These are phyloP conservation scores for Picea glauca DNA, from an alignment of 75 land plant species.

Conservation along the genomic window DNA sequence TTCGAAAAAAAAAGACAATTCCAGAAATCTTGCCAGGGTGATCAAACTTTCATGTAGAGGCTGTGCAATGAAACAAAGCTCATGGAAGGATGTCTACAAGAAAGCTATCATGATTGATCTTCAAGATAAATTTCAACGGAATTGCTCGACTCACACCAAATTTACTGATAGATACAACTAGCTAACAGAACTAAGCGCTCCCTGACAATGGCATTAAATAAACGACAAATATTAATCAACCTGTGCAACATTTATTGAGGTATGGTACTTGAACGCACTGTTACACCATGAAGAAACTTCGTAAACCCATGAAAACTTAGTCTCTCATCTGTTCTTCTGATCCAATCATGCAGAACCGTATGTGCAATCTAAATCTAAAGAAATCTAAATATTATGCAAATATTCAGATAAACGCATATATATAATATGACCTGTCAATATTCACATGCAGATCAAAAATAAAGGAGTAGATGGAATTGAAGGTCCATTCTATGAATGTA, in stretches of 20 bases:
- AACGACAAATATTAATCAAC: slow-evolving; percentile 2
- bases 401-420: no score
- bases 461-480: no score
- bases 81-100: neutral
- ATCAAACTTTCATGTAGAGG: neutral
- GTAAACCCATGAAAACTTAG: slow-evolving; percentile 73
- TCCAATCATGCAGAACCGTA: slow-evolving; percentile 63
- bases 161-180: neutral
- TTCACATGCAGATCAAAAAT: neutral
- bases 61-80: neutral
- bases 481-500: no score
- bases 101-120: neutral
- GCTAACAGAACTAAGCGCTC: neutral
- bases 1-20: neutral
- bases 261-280: slow-evolving; percentile 45
- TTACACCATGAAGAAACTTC: slow-evolving; percentile 82
- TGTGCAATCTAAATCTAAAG: slow-evolving; percentile 23
- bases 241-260: slow-evolving; percentile 23
- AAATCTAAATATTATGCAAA: no score
- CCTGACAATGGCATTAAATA: neutral
- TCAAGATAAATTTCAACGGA: neutral
- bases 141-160: neutral
- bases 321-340: slow-evolving; percentile 64
- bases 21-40: slow-evolving; percentile 1
- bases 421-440: no score